Evolutionary conservation across 345 rosid species (phyloP).

Genomic region (Sisymbrium altissimum): DNA sequence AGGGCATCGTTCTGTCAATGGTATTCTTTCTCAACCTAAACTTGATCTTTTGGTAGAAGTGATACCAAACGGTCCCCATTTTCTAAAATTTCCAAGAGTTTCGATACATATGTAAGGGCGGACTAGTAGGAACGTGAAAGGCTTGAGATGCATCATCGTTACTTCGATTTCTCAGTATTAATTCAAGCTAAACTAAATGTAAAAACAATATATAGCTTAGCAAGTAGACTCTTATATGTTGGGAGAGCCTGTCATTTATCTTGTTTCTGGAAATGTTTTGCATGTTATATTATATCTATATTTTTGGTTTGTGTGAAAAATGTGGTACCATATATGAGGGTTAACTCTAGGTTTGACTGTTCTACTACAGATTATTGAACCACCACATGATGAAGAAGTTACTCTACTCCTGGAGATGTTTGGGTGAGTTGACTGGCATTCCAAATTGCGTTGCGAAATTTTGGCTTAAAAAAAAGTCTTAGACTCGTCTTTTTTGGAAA

Average conservation of each 20-base stretch:
- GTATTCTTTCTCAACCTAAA: constrained; percentile 39
- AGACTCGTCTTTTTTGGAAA: neutral
- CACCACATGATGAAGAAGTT: constrained; percentile 89
- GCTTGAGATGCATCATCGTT: constrained; percentile 7
- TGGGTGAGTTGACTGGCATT: constrained; percentile 52
- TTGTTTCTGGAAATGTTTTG: neutral
- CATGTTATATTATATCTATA: neutral
- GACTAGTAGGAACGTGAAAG: constrained; percentile 2
- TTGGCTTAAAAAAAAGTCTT: neutral
- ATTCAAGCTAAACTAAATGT: neutral
- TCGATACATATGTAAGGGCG: neutral
- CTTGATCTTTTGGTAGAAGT: constrained; percentile 3
- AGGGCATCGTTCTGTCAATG: constrained; percentile 81
- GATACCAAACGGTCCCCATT: neutral
- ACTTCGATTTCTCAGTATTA: neutral
- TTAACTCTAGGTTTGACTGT: constrained; percentile 11
- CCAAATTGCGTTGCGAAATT: neutral
- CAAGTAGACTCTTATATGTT: neutral
- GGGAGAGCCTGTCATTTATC: neutral
- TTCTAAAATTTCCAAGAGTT: neutral
- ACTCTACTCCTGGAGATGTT: constrained; percentile 79
- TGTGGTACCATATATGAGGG: neutral
- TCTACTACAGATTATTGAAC: constrained; percentile 79
- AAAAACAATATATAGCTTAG: neutral
- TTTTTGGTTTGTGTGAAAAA: constrained; percentile 1